phyloP scores from a whole-genome alignment of 352 stramenopile genomes.

The Chrysophaeum taylorii region DNA sequence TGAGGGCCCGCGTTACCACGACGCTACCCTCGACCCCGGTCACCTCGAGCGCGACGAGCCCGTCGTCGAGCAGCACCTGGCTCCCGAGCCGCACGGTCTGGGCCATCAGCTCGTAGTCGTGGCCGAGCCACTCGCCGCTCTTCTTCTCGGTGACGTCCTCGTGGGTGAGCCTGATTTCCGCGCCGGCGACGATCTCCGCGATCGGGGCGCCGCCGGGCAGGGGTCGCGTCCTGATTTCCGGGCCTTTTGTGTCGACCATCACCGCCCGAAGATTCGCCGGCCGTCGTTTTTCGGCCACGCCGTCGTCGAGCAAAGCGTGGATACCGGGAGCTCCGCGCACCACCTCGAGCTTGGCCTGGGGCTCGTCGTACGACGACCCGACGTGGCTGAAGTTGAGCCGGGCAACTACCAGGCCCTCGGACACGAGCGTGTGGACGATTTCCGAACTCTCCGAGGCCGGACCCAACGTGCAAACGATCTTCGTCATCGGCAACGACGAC shows the following conservation, averaged over 20 bases:
- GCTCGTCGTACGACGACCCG: constrained; percentile 60
- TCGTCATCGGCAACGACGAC: too few relatives aligned
- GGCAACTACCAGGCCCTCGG: constrained; percentile 76
- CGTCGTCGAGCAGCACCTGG: constrained; percentile 76
- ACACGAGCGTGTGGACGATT: constrained; percentile 53
- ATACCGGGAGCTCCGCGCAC: not conserved
- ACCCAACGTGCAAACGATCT: constrained; percentile 84
- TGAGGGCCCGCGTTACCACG: constrained; percentile 73
- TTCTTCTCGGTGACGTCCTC: constrained; percentile 59
- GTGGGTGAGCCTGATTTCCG: constrained; percentile 69
- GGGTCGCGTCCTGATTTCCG: constrained; percentile 81
- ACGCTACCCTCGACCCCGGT: constrained; percentile 47
- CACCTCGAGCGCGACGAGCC: constrained; percentile 74
- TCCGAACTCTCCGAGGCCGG: constrained; percentile 49
- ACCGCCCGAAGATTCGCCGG: constrained; percentile 76
- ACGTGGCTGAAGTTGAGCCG: constrained; percentile 91
- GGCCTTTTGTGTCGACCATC: constrained; percentile 82
- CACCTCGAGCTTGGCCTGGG: not conserved
- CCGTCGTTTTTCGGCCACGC: not conserved
- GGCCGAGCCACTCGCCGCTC: constrained; percentile 64
- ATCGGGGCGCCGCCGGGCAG: constrained; percentile 73
- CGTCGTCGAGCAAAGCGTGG: not conserved
- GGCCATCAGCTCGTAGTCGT: constrained; percentile 77
- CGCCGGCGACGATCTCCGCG: constrained; percentile 57
- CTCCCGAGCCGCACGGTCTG: constrained; percentile 65